phyloP scores from a whole-genome alignment of 345 rosid genomes.

The Garcia nutans region DNA sequence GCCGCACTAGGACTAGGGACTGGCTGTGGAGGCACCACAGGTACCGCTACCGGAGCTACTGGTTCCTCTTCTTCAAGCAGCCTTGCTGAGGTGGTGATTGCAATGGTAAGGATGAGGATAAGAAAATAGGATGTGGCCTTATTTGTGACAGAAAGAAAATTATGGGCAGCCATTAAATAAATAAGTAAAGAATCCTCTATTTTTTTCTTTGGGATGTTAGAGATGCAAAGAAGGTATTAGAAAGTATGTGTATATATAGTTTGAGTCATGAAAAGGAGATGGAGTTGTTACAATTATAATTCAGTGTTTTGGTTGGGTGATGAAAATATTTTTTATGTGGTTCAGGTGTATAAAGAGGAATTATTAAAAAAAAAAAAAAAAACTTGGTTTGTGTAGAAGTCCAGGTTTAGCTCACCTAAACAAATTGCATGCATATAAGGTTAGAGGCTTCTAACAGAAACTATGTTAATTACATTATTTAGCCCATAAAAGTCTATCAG shows the following conservation, averaged over 20 bases:
- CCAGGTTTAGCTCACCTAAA: conserved; percentile 11
- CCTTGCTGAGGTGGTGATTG: conserved; percentile 8
- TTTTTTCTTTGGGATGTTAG: not conserved
- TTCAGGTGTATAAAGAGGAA: not conserved
- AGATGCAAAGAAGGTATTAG: not conserved
- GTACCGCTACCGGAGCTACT: not conserved
- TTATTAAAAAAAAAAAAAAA: not conserved
- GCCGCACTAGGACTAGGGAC: not conserved
- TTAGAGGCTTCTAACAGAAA: not conserved
- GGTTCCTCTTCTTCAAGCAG: conserved; percentile 11
- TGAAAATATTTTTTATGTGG: too few species aligned
- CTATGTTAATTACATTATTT: not conserved
- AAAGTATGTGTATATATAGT: conserved; percentile 7
- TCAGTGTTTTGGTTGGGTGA: conserved; percentile 2
- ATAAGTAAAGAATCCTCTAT: not conserved
- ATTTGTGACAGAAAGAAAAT: not conserved
- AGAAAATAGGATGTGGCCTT: not conserved
- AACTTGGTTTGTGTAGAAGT: not conserved
- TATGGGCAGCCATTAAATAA: not conserved
- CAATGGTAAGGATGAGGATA: conserved; percentile 10
- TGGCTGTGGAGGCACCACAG: conserved; percentile 6
- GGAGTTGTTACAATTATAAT: not conserved
- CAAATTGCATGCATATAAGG: not conserved
- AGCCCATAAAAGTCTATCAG: not conserved
- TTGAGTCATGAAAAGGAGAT: not conserved